Evolutionary conservation across 257 asterid genomes (phyloP), one percentile per base, ranked within the genome.

Genomic region (Apocynum venetum): DNA sequence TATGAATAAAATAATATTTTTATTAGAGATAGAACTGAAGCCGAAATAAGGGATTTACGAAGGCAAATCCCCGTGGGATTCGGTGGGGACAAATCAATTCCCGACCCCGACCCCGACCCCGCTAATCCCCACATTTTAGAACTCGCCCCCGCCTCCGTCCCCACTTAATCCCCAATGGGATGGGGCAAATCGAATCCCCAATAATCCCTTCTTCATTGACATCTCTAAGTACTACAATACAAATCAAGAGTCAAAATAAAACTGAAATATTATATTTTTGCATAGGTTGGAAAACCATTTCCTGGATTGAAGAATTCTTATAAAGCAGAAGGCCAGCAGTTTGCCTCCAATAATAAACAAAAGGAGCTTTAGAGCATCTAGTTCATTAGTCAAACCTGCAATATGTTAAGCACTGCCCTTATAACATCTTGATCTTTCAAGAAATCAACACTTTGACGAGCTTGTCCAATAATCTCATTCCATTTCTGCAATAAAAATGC

Each of bases 401-500:
- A 85, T 77, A 96, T 96, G 79, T 96, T 93, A 49, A 93, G 99
- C 83, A 96, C 99, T 43, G 95, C 96, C 83, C 93, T 88, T 60
- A 93, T 89, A 77, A 93, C 92, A 82, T 91, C 99, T 44, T 84
- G 90, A 77, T 93, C 98, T 89, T 92, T 96, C 92, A 96, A 85
- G 86, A 82, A 88, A 80, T 96, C 97, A 71, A 91, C 96, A 83
- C 96, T 91, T 76, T 83, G 95, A 31, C 92, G 97, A 46, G 99
- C 99, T 79, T 93, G 97, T 41, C 93, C 96, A 48, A 96, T 96
- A 80, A 96, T 96, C 80, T 96, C 98, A 57, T 84, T 90, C 98
- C 99, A 96, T 92, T 82, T 93, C 99, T 96, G 97, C 85, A 86
- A 70, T 61, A 81, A 76, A 31, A 48, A 80, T 41, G 74, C 19